A percentile compares a stretch with the other conserved stretches of the same genome.
Evolutionary conservation across 2,329 filamentous ascomycete species (phyloP).

Genomic region (Pleurostoma richardsiae): DNA sequence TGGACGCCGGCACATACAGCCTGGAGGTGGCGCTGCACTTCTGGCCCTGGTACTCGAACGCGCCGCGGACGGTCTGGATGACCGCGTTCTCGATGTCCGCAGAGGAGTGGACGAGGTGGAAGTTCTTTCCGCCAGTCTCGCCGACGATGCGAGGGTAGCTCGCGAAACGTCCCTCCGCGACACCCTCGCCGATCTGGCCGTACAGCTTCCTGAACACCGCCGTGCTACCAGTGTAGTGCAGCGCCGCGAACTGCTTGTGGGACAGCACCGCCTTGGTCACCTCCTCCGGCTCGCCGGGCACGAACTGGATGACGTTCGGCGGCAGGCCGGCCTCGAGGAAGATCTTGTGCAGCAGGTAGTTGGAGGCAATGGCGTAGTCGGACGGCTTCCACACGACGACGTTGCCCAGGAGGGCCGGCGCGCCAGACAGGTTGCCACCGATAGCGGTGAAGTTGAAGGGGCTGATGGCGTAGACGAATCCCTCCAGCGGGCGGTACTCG

Average conservation of each 20-base stretch:
- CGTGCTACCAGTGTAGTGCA: slow-evolving; percentile 94
- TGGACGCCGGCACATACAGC: slow-evolving; percentile 48
- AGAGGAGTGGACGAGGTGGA: slow-evolving; percentile 41
- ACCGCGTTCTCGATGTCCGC: slow-evolving; percentile 41
- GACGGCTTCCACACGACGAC: slow-evolving; percentile 98
- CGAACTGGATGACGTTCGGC: slow-evolving; percentile 85
- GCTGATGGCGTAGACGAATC: slow-evolving; percentile 90
- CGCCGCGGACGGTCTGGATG: slow-evolving; percentile 38
- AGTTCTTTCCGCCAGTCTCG: slow-evolving; percentile 50
- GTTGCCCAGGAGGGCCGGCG: slow-evolving; percentile 86
- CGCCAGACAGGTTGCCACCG: slow-evolving; percentile 76
- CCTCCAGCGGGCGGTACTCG: slow-evolving; percentile 85
- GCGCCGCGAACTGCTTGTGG: slow-evolving; percentile 78
- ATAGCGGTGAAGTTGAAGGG: slow-evolving; percentile 99
- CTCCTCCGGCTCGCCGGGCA: slow-evolving; percentile 81
- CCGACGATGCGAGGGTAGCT: slow-evolving; percentile 59
- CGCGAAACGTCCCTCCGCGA: slow-evolving; percentile 75
- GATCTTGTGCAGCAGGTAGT: slow-evolving; percentile 87
- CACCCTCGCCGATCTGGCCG: slow-evolving; percentile 75
- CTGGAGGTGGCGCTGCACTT: slow-evolving; percentile 47
- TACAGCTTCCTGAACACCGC: slow-evolving; percentile 86
- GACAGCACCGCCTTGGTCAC: slow-evolving; percentile 73
- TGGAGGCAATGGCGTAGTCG: slow-evolving; percentile 80
- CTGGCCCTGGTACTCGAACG: slow-evolving; percentile 46
- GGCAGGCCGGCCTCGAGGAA: slow-evolving; percentile 87